Evolutionary conservation across 352 stramenopile species (phyloP), one percentile per base, ranked within the genome.

Genomic region (Globisporangium cystogenes): DNA sequence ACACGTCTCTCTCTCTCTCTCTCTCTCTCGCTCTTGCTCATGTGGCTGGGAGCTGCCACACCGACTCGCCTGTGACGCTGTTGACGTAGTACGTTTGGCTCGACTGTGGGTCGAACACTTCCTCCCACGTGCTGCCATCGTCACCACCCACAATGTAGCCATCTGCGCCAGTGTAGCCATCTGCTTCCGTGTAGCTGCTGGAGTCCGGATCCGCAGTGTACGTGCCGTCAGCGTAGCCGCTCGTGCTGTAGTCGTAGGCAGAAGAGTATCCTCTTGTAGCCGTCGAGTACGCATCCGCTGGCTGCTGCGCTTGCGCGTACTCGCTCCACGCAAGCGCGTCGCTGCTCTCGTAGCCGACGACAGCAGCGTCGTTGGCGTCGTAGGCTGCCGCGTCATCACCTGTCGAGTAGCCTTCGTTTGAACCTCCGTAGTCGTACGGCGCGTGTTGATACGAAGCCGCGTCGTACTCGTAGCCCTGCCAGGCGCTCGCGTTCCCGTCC

Each of bases 51-150:
- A 60, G 29, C 41, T 76, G 48, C 82, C 82, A 92, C 1, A 73
- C 62, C 1, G 74, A 83, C 53, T 89, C 60, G 50, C 69, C 64
- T 7, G 82, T 92, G 26, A 67, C 44, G 35, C 67, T 71, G 53
- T 92, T 90, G 47, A 78, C 70, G 55, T 82, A 92, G 64, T 87
- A 92, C 2, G 52, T 55, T 21, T 74, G 74, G 15, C 72, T 54
- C 3, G 72, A 72, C 42, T 53, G 37, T 2, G 78, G 67, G 49
- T 92, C 76, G 54, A 82, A 87, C 18, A 85, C 74, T 67, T 89
- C 77, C 42, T 81, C 72, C 79, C 76, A 92, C 11, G 45, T n/a
- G 18, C 15, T 29, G n/a, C 21, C 3, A 27, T 21, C 15, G n/a
- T 7, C n/a, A 51, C 47, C 15, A 48, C 7, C 16, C 23, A 20